Base-by-base conservation (phyloP, 495 filamentous ascomycete species). In the Penicillium atrosanguineum region DNA sequence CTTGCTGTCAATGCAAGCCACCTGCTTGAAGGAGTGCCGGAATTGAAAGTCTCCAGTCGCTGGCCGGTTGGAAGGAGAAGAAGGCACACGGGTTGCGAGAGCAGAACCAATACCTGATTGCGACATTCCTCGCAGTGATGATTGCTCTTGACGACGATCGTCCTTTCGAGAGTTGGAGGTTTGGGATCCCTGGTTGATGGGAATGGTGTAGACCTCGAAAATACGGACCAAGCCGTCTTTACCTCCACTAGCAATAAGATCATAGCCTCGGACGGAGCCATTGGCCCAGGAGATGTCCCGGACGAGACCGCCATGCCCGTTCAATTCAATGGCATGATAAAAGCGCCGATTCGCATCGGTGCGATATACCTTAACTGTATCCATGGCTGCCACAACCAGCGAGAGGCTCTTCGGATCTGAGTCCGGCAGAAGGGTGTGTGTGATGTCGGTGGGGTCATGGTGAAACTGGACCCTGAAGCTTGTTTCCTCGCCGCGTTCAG, bases 201-300 rank as follows among this genome's bases (percentile, higher is more conserved):
- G 34, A 3, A 60, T 65, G 16, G 89, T 88, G 31, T 83, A 80
- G 0, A 99, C 72, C 63, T 91, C 81, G 59, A 91, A 96, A 6
- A 97, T 85, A 21, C 95, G 81, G 42, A 97, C 79, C 54, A 83
- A 83, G 4, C 94, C 92, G 64, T 99, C 94, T 66, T 92, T 91
- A 63, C 89, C 90, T 1, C 90, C 93, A 28, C 92, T 95, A 6
- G 94, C 95, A 57, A 97, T 80, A 48, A 96, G 76, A 65, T 99
- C 93, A 62, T 87, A 91, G 1, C 91, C 91, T 28, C 91, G 70
- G 37, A 89, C 86, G 59, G 90, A 91, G 15, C 90, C 90, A 46
- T 88, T 87, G 7, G 94, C 91, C 94, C 94, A 99, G 7, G 89
- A 85, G 5, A 97, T 85, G 62, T 96, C 92, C 47, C 92, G 79